Base-by-base conservation (phyloP, 805 yeast genomes). In the Metschnikowia rubicola region DNA sequence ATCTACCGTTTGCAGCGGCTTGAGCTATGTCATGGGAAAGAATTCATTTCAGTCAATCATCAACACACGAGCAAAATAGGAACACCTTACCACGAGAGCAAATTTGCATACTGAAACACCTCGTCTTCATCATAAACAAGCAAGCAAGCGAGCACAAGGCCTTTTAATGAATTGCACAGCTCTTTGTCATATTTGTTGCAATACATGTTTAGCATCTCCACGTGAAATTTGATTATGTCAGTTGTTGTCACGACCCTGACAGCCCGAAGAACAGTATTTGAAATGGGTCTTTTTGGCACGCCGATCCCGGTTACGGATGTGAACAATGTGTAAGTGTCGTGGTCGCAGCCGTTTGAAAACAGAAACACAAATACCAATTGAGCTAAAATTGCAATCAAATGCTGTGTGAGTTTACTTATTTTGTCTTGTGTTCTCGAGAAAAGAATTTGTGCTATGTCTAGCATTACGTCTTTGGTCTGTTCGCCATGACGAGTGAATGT, bases 1-100 rank as follows among this genome's bases (percentile, higher is more conserved):
- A 2, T 88, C 97, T 0, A 91, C 97, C 1, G 60, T 86, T 0
- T 60, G 80, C 50, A 87, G 96, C 62, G 97, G 96, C 0, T 65
- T 83, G 32, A 83, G 90, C 9, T 91, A 91, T 65, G 73, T 86
- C 4, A 78, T 86, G 56, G 77, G 84, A 41, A 84, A 77, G 50
- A 75, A 78, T 44, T 92, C 96, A 0, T 83, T 88, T 43, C 83
- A 75, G 64, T 37, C 54, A 11, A 31, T 52, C 7, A 9, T 34
- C 26, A 35, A 30, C 41, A 33, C 50, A 30, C 35, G 36, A n/a
- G 8, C 30, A 3, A 39, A 31, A 32, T 41, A n/a, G n/a, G 7
- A 21, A 21, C 26, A 12, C 19, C 26, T 45, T 38, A 47, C 57
- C 54, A 53, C 11, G 31, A 17, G 10, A 47, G 50, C 9, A 50